Evolutionary conservation across 2,329 filamentous ascomycete species (phyloP).

Genomic region (Grosmannia clavigera): DNA sequence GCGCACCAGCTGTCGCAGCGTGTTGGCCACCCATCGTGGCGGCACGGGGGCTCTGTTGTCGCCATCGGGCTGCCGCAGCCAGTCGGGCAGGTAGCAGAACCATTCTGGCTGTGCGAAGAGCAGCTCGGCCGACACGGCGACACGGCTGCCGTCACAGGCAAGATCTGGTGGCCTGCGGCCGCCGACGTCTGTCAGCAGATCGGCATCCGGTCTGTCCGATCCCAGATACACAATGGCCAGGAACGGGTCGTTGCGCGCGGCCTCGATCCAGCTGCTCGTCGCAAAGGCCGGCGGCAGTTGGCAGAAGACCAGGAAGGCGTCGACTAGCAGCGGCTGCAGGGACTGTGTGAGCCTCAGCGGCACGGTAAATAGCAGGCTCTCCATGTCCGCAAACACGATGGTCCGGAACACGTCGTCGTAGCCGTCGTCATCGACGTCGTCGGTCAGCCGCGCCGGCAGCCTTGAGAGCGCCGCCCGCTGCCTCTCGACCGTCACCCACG

Average conservation of each 20-base stretch:
- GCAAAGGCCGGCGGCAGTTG: constrained; percentile 41
- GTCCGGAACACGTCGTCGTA: constrained; percentile 77
- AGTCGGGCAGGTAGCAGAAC: constrained; percentile 10
- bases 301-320: constrained; percentile 60
- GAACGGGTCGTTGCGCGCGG: constrained; percentile 41
- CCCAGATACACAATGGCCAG: constrained; percentile 15
- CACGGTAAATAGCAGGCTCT: constrained; percentile 45
- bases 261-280: constrained; percentile 15
- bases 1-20: constrained; percentile 45
- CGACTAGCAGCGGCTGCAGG: constrained; percentile 39
- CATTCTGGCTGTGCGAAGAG: constrained; percentile 9
- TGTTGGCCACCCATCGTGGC: constrained; percentile 34
- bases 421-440: constrained; percentile 59
- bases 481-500: constrained; percentile 44
- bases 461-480: constrained; percentile 32
- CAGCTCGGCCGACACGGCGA: constrained; percentile 30
- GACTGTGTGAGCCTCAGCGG: constrained; percentile 23
- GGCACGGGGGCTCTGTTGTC: constrained; percentile 20
- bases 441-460: constrained; percentile 60
- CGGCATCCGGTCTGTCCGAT: constrained; percentile 15
- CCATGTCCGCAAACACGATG: constrained; percentile 67
- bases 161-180: constrained; percentile 2
- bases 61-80: constrained; percentile 14
- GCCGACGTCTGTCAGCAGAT: background rate
- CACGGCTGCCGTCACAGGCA: constrained; percentile 11